Base-by-base conservation (phyloP, 2,329 filamentous ascomycete species). In the Trichoderma semiorbis region DNA sequence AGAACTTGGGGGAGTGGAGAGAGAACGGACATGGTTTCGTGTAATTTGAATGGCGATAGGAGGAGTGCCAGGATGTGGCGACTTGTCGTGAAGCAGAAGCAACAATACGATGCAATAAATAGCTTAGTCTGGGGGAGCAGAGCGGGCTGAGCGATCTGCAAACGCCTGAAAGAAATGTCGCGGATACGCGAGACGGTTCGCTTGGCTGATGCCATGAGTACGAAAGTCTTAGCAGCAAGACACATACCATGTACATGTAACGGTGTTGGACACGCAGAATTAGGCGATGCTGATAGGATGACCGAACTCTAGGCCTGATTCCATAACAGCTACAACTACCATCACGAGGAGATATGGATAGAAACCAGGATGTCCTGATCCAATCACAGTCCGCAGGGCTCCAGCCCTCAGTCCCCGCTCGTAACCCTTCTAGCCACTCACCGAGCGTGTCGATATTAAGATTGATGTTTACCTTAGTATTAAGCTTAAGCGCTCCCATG, bases 401-500 rank as follows among this genome's bases (percentile, higher is more conserved):
- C 39, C n/a, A 50, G 6, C 36, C 36, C 26, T 50, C 39, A 6
- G 5, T 10, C n/a, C 28, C 21, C 39, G n/a, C 66, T 36, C 12
- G 16, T 26, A 14, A 14, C 5, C 14, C 26, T n/a, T 28, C 36
- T 26, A 10, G n/a, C 55, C 57, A 36, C 57, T 21, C n/a, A 60
- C 39, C 16, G 39, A 61, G 28, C 26, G 11, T 21, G 16, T 43
- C 14, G 10, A 7, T 24, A 53, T 36, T 21, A 71, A 67, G 30
- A 53, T 61, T 65, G 36, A 50, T 18, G 16, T 67, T 55, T 71
- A 67, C 39, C 63, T 71, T 62, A 24, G 6, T 26, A 43, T 71
- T 71, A 67, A 67, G 43, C 70, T 71, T 62, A 71, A 71, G 55
- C 63, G 24, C 36, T 36, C 53, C 65, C n/a, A 58, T 30, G 47